Percentiles rank a stretch among this genome's conserved stretches.
These are phyloP conservation scores for Ascochyta pisi DNA, from an alignment of 2,329 filamentous ascomycete genomes.

Conservation along the genomic window DNA sequence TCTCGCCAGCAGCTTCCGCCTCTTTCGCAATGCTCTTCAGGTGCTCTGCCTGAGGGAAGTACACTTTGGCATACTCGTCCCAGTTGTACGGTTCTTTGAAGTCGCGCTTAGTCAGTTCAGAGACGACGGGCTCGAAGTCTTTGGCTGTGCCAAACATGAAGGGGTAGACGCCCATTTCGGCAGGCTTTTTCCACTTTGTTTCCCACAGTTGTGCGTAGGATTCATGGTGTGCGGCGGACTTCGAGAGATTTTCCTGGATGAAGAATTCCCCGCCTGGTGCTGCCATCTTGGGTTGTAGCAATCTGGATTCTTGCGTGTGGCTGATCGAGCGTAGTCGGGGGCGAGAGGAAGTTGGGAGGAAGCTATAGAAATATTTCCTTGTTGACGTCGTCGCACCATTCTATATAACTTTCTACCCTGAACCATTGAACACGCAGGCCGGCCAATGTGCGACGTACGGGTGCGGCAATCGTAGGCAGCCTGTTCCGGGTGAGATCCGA, in stretches of 20 bases:
- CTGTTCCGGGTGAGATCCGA: background rate
- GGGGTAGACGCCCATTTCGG: constrained; percentile 69
- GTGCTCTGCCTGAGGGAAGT: constrained; percentile 66
- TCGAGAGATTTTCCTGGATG: constrained; percentile 55
- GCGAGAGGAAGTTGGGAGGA: too few relatives aligned
- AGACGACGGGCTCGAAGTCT: constrained; percentile 74
- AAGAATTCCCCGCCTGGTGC: constrained; percentile 53
- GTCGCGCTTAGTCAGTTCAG: constrained; percentile 65
- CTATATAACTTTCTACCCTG: constrained; percentile 1
- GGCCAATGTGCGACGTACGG: constrained; percentile 5
- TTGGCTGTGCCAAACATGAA: constrained; percentile 75
- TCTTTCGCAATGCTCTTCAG: constrained; percentile 62
- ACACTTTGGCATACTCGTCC: constrained; percentile 66
- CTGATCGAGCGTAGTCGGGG: background rate
- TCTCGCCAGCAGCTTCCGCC: constrained; percentile 58
- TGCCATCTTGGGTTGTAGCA: constrained; percentile 43
- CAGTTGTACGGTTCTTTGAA: constrained; percentile 70
- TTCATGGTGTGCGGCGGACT: constrained; percentile 55
- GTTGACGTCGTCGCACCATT: background rate
- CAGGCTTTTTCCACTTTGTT: constrained; percentile 75
- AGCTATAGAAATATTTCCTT: background rate
- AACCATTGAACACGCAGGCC: background rate
- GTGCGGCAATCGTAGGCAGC: background rate
- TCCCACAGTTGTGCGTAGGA: constrained; percentile 66
- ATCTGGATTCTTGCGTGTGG: background rate